These are phyloP conservation scores for Rhizopus stolonifer DNA, from an alignment of 371 early-diverging fungal genomes.

Conservation along the genomic window DNA sequence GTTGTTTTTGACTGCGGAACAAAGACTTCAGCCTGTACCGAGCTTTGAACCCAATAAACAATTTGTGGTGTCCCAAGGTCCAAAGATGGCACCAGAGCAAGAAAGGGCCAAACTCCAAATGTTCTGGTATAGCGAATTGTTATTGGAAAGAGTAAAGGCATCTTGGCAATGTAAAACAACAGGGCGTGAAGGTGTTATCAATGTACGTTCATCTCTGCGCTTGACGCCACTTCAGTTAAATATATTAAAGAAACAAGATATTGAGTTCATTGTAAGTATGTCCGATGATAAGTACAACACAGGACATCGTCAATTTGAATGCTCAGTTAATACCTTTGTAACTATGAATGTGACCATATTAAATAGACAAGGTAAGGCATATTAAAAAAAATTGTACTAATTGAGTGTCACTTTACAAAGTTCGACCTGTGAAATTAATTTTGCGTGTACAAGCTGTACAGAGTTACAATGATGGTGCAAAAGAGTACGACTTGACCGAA, in stretches of 20 bases:
- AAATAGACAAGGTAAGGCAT: conserved; percentile 47
- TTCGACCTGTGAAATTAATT: conserved; percentile 56
- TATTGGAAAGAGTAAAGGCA: conserved; percentile 59
- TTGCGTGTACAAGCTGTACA: conserved; percentile 69
- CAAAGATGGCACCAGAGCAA: conserved; percentile 53
- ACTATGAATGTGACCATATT: conserved; percentile 55
- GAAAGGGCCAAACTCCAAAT: conserved; percentile 63
- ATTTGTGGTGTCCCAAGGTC: conserved; percentile 71
- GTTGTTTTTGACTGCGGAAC: conserved; percentile 55
- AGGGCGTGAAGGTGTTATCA: conserved; percentile 55
- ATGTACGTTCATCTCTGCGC: conserved; percentile 54
- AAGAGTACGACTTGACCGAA: conserved; percentile 62
- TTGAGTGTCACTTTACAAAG: conserved; percentile 20
- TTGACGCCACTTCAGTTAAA: conserved; percentile 55
- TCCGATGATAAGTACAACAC: conserved; percentile 20
- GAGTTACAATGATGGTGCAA: conserved; percentile 61
- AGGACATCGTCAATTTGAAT: conserved; percentile 47
- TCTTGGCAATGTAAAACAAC: conserved; percentile 53
- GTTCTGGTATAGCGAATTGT: conserved; percentile 79
- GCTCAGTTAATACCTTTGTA: conserved; percentile 58
- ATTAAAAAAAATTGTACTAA: background rate
- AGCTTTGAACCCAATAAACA: conserved; percentile 72
- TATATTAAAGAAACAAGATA: conserved; percentile 62
- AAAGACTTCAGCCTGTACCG: conserved; percentile 65
- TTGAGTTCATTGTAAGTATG: conserved; percentile 57